These are phyloP conservation scores for Podila minutissima DNA, from an alignment of 192 early-diverging fungal species.

Conservation along the genomic window DNA sequence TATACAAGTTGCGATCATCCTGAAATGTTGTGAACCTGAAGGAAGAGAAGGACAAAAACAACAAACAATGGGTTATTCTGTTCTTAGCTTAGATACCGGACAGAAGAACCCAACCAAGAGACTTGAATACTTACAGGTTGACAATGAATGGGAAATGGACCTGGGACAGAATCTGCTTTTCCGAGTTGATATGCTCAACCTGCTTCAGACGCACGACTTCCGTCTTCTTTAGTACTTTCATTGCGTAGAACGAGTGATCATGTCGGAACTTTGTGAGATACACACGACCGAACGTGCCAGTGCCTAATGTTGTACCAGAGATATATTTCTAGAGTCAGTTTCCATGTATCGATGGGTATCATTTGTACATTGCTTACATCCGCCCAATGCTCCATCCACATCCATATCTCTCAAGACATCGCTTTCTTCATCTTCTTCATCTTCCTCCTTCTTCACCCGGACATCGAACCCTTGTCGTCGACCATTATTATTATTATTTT, in stretches of 20 bases:
- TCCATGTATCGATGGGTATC: not conserved
- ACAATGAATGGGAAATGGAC: conserved; percentile 87
- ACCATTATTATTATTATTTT: conserved; percentile 14
- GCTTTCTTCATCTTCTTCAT: no score
- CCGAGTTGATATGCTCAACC: conserved; percentile 88
- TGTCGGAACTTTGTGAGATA: conserved; percentile 83
- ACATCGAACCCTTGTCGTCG: not conserved
- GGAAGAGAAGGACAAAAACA: not conserved
- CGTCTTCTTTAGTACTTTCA: conserved; percentile 88
- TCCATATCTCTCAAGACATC: not conserved
- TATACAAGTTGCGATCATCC: conserved; percentile 92
- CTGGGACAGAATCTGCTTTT: conserved; percentile 79
- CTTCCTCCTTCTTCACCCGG: not conserved
- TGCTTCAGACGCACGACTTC: conserved; percentile 87
- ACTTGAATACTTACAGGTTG: conserved; percentile 64
- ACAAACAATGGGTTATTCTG: no score
- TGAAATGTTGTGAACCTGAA: conserved; percentile 93
- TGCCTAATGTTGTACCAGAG: conserved; percentile 67
- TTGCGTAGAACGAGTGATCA: conserved; percentile 80
- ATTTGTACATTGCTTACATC: not conserved
- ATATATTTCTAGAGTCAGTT: not conserved
- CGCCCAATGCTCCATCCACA: not conserved
- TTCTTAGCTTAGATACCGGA: not conserved
- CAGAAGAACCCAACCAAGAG: not conserved
- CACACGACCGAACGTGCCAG: conserved; percentile 97